Percentiles rank a stretch among this genome's conserved stretches.
These are phyloP conservation scores for Sporothrix globosa DNA, from an alignment of 2,329 filamentous ascomycete species.

Conservation along the genomic window DNA sequence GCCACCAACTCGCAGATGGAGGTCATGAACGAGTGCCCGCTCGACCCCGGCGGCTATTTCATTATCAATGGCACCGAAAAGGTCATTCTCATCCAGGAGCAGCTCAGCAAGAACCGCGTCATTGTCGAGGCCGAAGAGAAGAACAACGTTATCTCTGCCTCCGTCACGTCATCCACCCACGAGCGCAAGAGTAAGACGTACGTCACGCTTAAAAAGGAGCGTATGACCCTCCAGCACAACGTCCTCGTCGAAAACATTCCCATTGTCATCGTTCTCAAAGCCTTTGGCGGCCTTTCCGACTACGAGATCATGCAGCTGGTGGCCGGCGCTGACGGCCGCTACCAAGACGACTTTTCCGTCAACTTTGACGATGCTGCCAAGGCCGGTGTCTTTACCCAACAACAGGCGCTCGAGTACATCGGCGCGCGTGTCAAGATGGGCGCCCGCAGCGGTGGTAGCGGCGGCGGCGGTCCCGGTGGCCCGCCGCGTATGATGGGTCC, in stretches of 20 bases:
- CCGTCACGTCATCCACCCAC: conserved; percentile 95
- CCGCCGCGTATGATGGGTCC: conserved; percentile 56
- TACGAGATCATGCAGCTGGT: conserved; percentile 93
- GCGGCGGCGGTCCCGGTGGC: conserved; percentile 21
- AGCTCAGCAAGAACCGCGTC: conserved; percentile 98
- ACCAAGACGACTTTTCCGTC: conserved; percentile 92
- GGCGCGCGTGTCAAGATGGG: conserved; percentile 87
- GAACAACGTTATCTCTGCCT: conserved; percentile 91
- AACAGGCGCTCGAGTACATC: conserved; percentile 93
- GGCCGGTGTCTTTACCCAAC: conserved; percentile 84
- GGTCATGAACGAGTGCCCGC: conserved; percentile 87
- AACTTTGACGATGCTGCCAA: conserved; percentile 94
- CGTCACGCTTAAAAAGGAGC: conserved; percentile 89
- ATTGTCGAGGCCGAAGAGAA: conserved; percentile 93
- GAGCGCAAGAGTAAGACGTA: conserved; percentile 98
- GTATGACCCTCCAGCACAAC: conserved; percentile 88
- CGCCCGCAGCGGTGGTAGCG: conserved; percentile 55
- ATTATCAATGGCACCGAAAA: conserved; percentile 98
- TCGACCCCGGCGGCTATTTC: conserved; percentile 97
- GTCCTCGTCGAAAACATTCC: conserved; percentile 92
- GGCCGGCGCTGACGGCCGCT: conserved; percentile 80
- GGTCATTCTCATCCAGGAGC: conserved; percentile 97
- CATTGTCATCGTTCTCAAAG: conserved; percentile 89
- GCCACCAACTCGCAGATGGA: conserved; percentile 90
- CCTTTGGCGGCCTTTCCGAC: conserved; percentile 89